Conservation (phyloP, 2,329 filamentous ascomycete genomes). For the Tolypocladium guangdongense region DNA sequence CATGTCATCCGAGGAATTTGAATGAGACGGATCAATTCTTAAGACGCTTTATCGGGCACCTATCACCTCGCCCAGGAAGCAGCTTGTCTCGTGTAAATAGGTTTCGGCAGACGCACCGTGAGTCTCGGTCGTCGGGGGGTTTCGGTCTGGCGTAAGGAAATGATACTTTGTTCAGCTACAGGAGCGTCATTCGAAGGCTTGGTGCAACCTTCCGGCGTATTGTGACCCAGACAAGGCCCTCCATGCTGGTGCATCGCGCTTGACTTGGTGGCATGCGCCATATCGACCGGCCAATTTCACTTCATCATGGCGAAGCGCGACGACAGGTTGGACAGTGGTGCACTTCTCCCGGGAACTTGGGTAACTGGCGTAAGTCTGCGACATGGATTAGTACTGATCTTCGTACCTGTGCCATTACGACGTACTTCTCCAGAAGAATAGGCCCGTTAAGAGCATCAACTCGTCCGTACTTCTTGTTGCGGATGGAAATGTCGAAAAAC, state of each 20-base stretch:
- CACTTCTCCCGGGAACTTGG: conserved; percentile 45
- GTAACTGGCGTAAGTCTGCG: conserved; percentile 53
- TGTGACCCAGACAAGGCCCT: neutral
- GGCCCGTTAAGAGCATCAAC: conserved; percentile 89
- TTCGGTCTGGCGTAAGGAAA: conserved; percentile 10
- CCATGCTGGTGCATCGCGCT: neutral
- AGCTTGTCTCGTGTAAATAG: conserved; percentile 6
- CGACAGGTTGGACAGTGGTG: conserved; percentile 62
- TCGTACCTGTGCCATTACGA: neutral
- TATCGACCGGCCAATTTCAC: conserved; percentile 6
- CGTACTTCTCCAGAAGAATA: conserved; percentile 80
- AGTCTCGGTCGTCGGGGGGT: neutral
- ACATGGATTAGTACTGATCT: conserved; percentile 11
- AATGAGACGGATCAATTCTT: conserved; percentile 7
- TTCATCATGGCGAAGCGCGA: conserved; percentile 59
- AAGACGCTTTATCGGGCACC: neutral
- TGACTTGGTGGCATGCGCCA: neutral
- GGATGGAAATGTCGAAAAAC: conserved; percentile 83
- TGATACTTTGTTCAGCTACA: neutral
- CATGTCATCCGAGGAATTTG: conserved; percentile 36
- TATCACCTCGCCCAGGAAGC: neutral
- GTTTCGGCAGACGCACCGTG: neutral
- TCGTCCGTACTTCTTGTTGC: conserved; percentile 87
- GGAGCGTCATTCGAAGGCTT: neutral
- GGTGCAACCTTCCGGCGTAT: neutral